Evolutionary conservation across 257 asterid species (phyloP).

Genomic region (Solanum chilense): DNA sequence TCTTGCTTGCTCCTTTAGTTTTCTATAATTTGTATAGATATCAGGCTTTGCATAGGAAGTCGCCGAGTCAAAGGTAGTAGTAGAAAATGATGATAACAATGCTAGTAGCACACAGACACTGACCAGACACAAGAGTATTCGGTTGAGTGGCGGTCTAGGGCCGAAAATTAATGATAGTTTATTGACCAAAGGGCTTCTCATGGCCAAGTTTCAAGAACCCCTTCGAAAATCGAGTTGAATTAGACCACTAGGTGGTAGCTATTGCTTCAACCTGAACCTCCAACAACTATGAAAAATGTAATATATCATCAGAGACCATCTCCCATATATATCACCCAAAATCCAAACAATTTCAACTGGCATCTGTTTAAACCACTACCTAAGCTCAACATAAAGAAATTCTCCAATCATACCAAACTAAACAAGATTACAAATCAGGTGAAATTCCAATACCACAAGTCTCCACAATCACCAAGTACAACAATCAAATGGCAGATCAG

Average conservation of each 20-base stretch:
- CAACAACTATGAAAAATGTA: slow-evolving; percentile 20
- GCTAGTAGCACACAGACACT: slow-evolving; percentile 46
- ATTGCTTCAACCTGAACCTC: slow-evolving; percentile 35
- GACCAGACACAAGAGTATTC: slow-evolving; percentile 62
- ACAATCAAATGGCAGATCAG: slow-evolving; percentile 21
- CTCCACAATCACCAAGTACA: slow-evolving; percentile 8
- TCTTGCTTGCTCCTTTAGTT: slow-evolving; percentile 60
- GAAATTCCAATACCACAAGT: background rate
- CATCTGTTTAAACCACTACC: slow-evolving; percentile 20
- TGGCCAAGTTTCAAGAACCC: slow-evolving; percentile 41
- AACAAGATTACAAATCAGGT: background rate
- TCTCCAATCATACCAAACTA: background rate
- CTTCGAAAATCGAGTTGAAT: slow-evolving; percentile 1
- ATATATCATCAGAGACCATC: slow-evolving; percentile 37
- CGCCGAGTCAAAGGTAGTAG: slow-evolving; percentile 38
- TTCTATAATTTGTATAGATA: slow-evolving; percentile 46
- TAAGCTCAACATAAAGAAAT: slow-evolving; percentile 10
- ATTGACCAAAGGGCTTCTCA: slow-evolving; percentile 86
- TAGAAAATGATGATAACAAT: slow-evolving; percentile 57
- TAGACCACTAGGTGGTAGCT: slow-evolving; percentile 7
- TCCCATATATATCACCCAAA: slow-evolving; percentile 20
- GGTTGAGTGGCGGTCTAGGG: slow-evolving; percentile 67
- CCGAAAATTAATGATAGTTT: slow-evolving; percentile 45
- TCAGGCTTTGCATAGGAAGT: slow-evolving; percentile 41
- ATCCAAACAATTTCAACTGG: slow-evolving; percentile 31